Evolutionary conservation across 805 yeast genomes (phyloP).

Genomic region (Torulaspora delbrueckii): DNA sequence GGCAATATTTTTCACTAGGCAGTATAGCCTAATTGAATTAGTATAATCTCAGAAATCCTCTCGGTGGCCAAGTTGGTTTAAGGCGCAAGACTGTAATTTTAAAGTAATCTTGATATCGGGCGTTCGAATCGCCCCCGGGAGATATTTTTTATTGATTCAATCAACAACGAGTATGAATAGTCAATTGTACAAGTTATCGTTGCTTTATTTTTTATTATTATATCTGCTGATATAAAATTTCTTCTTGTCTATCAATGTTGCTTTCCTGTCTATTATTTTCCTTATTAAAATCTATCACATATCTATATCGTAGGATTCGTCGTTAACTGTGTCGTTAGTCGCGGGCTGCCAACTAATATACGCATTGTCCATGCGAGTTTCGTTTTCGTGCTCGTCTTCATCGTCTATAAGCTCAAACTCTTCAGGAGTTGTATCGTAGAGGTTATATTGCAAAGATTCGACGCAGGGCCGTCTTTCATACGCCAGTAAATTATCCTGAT

Average conservation of each 20-base stretch:
- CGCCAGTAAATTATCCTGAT: slow-evolving; percentile 4
- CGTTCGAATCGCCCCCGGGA: slow-evolving; percentile 38
- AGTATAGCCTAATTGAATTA: too few relatives aligned
- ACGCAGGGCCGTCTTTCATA: slow-evolving; percentile 8
- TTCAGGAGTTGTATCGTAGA: slow-evolving; percentile 25
- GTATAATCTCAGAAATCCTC: slow-evolving; percentile 21
- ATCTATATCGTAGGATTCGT: slow-evolving; percentile 12
- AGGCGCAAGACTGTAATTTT: slow-evolving; percentile 36
- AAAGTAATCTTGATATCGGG: slow-evolving; percentile 36
- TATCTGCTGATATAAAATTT: background rate
- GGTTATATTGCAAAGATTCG: slow-evolving; percentile 18
- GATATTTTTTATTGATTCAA: slow-evolving; percentile 16
- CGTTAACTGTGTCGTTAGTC: slow-evolving; percentile 4
- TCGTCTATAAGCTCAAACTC: slow-evolving; percentile 15
- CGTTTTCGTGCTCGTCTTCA: background rate
- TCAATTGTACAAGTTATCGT: background rate
- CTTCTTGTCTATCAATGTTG: background rate
- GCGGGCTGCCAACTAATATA: background rate
- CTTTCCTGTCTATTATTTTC: background rate
- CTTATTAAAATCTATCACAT: slow-evolving; percentile 8
- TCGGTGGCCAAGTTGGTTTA: slow-evolving; percentile 37
- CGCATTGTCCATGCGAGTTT: background rate
- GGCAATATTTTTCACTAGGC: too few relatives aligned
- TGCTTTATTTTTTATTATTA: background rate
- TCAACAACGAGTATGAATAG: background rate